Conservation (phyloP, 1,284 basidiomycete genomes). For the Cryptococcus sp. region DNA sequence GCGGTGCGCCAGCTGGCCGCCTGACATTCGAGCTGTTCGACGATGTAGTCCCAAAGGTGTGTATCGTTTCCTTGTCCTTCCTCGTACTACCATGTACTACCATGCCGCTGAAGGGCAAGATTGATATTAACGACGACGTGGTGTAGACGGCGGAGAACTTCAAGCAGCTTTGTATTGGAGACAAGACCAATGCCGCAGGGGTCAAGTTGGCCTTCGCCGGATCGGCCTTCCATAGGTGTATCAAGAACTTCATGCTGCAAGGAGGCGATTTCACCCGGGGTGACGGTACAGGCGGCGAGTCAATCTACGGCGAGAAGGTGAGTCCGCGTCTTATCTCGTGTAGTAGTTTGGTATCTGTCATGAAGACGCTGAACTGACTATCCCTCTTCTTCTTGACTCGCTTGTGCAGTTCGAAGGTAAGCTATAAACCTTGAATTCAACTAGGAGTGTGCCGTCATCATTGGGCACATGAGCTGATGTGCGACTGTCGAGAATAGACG, state of each 20-base stretch:
- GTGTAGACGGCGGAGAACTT: constrained; percentile 78
- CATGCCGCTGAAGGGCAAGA: not conserved
- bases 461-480: not conserved
- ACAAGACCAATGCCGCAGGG: constrained; percentile 59
- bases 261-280: constrained; percentile 57
- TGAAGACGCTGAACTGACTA: too few species aligned
- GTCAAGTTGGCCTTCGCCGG: constrained; percentile 55
- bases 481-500: constrained; percentile 60
- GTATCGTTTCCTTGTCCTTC: constrained; percentile 3
- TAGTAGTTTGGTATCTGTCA: too few species aligned
- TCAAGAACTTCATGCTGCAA: constrained; percentile 75
- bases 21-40: constrained; percentile 84
- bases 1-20: constrained; percentile 61
- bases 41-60: constrained; percentile 58
- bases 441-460: not conserved
- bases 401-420: constrained; percentile 27
- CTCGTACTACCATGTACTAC: not conserved
- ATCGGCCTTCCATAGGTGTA: constrained; percentile 78
- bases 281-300: constrained; percentile 89
- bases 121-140: not conserved
- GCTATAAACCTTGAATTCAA: not conserved
- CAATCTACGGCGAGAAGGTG: constrained; percentile 81
- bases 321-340: constrained; percentile 6
- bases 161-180: constrained; percentile 80
- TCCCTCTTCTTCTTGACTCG: too few species aligned